Evolutionary conservation across 306 rosid genomes (phyloP), one percentile per base, ranked within the genome.

Genomic region (Spatholobus suberectus): DNA sequence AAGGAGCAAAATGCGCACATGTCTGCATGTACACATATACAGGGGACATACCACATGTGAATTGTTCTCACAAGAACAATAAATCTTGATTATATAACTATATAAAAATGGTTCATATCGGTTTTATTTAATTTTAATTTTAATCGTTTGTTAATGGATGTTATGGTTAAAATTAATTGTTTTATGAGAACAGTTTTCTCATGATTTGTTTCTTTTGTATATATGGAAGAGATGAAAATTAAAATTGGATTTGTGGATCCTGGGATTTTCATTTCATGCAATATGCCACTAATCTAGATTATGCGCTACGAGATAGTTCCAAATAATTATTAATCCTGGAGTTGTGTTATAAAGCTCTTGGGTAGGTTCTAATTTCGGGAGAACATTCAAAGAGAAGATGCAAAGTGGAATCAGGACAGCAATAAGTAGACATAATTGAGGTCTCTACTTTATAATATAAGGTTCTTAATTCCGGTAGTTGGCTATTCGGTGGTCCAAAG

Each of bases 401-500:
- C 79, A 76, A 81, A 86, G 76, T 38, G 76, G 85, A 81, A 86
- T 75, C 61, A 47, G 61, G 68, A 77, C 23, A 88, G 61, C 27
- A 73, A 81, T n/a, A 82, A 75, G 78, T 70, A 47, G 32, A 75
- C 41, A 69, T 65, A 71, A 72, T 71, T 73, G 67, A 69, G 15
- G 59, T 34, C 79, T 59, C 55, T 27, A 10, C 75, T 62, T 81
- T 68, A 71, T 21, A 46, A 66, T 21, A 46, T 55, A 76, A 59
- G 78, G 43, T 61, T 80, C 40, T 67, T 77, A 78, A 61, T 74
- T 77, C 35, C 0, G 76, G 76, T 76, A 55, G 76, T 66, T 83
- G 89, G 73, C 76, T 68, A 83, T 34, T 84, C 32, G 23, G 80
- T 55, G 75, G 26, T 80, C 54, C 78, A 80, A 76, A 44, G 23